Evolutionary conservation across 148 eudicot genomes (phyloP).

Genomic region (Amaranthus palmeri): DNA sequence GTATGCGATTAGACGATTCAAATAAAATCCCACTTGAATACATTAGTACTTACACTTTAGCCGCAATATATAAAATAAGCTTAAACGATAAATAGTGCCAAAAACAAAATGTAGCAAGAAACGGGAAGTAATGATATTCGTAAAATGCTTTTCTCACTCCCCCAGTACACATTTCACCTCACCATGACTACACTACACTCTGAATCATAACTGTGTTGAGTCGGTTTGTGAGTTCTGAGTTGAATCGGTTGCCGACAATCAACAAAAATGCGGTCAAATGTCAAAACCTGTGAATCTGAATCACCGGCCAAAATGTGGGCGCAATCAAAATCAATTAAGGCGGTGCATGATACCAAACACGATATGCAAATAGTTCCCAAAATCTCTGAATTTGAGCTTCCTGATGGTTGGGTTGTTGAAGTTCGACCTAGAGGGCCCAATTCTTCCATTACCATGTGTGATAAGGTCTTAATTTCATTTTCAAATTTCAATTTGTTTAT

Average conservation of each 20-base stretch:
- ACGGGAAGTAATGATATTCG: not conserved
- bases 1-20: too few relatives aligned
- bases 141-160: conserved; percentile 4
- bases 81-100: too few relatives aligned
- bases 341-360: conserved; percentile 20
- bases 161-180: not conserved
- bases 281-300: not conserved
- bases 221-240: not conserved
- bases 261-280: not conserved
- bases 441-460: conserved; percentile 21
- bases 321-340: not conserved
- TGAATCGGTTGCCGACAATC: conserved; percentile 4
- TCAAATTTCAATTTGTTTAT: not conserved
- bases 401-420: conserved; percentile 76
- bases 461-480: conserved; percentile 39
- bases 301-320: conserved; percentile 11
- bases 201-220: not conserved
- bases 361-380: conserved; percentile 30
- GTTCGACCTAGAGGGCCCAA: conserved; percentile 47
- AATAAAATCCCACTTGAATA: too few relatives aligned
- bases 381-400: conserved; percentile 35
- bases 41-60: too few relatives aligned
- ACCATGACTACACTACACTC: not conserved
- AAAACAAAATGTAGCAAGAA: too few relatives aligned
- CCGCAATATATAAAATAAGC: too few relatives aligned